Conservation (phyloP, 345 rosid genomes). For the Turnera subulata region DNA sequence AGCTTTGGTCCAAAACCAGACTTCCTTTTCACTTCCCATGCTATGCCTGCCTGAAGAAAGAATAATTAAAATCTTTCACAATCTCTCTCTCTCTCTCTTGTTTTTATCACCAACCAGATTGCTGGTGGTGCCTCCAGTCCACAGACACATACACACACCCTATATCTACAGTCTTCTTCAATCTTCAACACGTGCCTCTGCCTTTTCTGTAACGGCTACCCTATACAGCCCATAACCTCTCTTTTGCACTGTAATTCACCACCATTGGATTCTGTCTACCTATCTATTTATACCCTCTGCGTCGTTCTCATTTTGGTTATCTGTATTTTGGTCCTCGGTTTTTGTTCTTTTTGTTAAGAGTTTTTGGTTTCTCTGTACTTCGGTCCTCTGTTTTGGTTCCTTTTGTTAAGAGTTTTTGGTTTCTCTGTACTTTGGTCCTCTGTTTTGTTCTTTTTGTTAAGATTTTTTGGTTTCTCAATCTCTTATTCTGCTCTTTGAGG, state of each 20-base stretch:
- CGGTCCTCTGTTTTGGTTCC: too few relatives aligned
- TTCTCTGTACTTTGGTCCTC: too few relatives aligned
- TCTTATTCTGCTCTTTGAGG: constrained; percentile 1
- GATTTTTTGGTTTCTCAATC: background rate
- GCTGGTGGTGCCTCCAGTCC: background rate
- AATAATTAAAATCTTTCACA: background rate
- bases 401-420: background rate
- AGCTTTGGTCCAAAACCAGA: background rate
- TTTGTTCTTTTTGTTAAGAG: background rate
- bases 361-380: background rate
- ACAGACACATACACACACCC: background rate
- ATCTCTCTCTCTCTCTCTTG: background rate
- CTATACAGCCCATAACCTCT: constrained; percentile 1
- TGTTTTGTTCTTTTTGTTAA: background rate
- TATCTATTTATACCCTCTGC: background rate
- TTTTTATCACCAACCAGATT: background rate
- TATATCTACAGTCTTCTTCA: constrained; percentile 2
- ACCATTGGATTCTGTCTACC: background rate
- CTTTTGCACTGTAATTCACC: constrained; percentile 4
- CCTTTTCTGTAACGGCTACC: constrained; percentile 5
- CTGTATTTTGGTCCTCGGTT: background rate
- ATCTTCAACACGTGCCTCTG: constrained; percentile 8
- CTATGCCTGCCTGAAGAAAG: background rate
- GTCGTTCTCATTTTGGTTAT: too few relatives aligned
- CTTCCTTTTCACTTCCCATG: constrained; percentile 6